phyloP scores from a whole-genome alignment of 2,329 filamentous ascomycete genomes.

The Penicillium sp. region DNA sequence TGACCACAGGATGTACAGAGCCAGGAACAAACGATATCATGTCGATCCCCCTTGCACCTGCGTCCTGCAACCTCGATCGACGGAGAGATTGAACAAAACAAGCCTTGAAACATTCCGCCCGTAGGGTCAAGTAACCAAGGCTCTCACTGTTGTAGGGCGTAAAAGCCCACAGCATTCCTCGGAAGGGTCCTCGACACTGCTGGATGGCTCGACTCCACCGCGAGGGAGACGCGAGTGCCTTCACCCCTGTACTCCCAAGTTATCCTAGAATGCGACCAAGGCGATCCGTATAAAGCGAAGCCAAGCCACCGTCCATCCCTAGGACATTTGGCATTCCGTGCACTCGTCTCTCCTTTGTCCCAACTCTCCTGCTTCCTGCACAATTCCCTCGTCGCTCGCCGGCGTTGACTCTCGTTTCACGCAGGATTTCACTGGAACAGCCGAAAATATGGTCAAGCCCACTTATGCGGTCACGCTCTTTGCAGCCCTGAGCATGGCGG shows the following conservation, averaged over 20 bases:
- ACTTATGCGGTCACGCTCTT: slow-evolving; percentile 27
- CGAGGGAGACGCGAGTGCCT: background rate
- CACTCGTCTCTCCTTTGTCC: slow-evolving; percentile 10
- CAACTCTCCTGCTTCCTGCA: background rate
- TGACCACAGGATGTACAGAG: too few species aligned
- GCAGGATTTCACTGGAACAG: background rate
- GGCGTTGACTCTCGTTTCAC: slow-evolving; percentile 20
- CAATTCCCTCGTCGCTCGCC: slow-evolving; percentile 18
- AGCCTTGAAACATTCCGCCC: slow-evolving; percentile 25
- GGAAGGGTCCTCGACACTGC: slow-evolving; percentile 18
- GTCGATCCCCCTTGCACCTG: slow-evolving; percentile 22
- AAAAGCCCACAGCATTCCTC: slow-evolving; percentile 13
- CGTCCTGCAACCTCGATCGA: slow-evolving; percentile 20
- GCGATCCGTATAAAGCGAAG: slow-evolving; percentile 18
- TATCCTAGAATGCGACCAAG: slow-evolving; percentile 22
- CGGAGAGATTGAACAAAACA: slow-evolving; percentile 16
- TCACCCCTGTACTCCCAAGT: slow-evolving; percentile 22
- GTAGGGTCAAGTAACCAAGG: slow-evolving; percentile 7
- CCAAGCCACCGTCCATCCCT: slow-evolving; percentile 5
- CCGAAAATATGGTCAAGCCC: slow-evolving; percentile 26
- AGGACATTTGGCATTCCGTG: slow-evolving; percentile 19
- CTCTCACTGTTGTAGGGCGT: slow-evolving; percentile 8
- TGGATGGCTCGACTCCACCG: slow-evolving; percentile 2
- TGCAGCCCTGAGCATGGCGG: slow-evolving; percentile 27
- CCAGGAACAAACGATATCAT: too few species aligned